Base-by-base conservation (phyloP, 1,284 basidiomycete species). In the Malassezia brasiliensis region DNA sequence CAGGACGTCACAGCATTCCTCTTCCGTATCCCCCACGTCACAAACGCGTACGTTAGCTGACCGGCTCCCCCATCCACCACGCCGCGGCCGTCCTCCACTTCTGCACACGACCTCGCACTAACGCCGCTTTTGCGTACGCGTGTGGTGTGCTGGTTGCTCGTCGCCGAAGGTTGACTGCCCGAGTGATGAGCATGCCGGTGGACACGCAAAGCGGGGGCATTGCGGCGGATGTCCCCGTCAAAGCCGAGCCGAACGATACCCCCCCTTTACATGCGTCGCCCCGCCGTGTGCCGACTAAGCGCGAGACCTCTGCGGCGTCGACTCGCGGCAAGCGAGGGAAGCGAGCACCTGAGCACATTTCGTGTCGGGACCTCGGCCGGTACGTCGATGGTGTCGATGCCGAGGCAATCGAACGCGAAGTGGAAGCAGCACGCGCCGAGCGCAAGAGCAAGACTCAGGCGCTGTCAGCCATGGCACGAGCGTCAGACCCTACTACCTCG, bases 391-490 rank as follows among this genome's bases (percentile, higher is more conserved):
- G 49, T 15, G 54, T 50, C 25, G 35, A 45, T 11, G 41, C 35
- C 3, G 38, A 38, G 34, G 28, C 22, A 11, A 12, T 25, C 14
- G 12, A 32, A 17, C 22, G 30, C 36, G 39, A 31, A 12, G 28
- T 9, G n/a, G 44, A 30, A 6, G 31, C 52, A 17, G 31, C 19
- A 14, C 37, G 54, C 11, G 22, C 36, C 11, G 44, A 41, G 50
- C 37, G 55, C 25, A 39, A 47, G 22, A 52, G 55, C 50, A 52
- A 57, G 44, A 45, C 50, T 4, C 50, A 52, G 10, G 50, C 55
- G 22, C 49, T 51, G 10, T 44, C 40, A 3, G 54, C 54, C n/a
- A 36, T 52, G 48, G 37, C 31, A 6, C n/a, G 28, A 1, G 37
- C 28, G 28, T 12, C 22, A 14, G 38, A 14, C 1, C 36, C n/a